Evolutionary conservation across 768 basidiomycete genomes (phyloP).

Genomic region (Pulveroboletus sp.): DNA sequence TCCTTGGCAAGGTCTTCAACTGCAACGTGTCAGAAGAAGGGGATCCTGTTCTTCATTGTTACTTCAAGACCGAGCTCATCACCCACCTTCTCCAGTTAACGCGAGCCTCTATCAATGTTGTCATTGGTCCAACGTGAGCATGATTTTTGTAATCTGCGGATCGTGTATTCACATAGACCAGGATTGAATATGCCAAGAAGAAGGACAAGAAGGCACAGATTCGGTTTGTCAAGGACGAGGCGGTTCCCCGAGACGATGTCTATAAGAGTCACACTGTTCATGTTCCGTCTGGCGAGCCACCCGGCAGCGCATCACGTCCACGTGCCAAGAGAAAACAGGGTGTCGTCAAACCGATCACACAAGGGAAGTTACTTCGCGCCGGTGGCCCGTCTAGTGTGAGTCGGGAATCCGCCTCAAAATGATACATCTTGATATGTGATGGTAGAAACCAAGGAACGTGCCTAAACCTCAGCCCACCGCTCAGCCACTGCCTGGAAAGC

Average conservation of each 20-base stretch:
- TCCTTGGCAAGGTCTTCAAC: constrained; percentile 64
- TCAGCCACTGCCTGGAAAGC: constrained; percentile 61
- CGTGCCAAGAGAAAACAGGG: constrained; percentile 86
- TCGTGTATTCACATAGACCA: constrained; percentile 33
- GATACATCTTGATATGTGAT: constrained; percentile 4
- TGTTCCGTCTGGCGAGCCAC: constrained; percentile 85
- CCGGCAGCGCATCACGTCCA: constrained; percentile 78
- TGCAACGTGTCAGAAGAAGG: constrained; percentile 83
- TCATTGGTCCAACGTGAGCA: constrained; percentile 75
- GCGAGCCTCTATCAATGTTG: constrained; percentile 67
- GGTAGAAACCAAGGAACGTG: constrained; percentile 42
- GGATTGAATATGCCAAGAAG: constrained; percentile 91
- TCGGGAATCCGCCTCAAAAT: neutral
- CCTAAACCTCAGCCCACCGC: constrained; percentile 39
- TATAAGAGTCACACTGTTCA: constrained; percentile 95
- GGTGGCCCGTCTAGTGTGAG: constrained; percentile 70
- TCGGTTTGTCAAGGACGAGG: constrained; percentile 88
- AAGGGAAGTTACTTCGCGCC: constrained; percentile 74
- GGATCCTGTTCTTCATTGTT: constrained; percentile 86
- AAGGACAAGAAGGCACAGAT: constrained; percentile 91
- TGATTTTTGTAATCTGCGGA: neutral
- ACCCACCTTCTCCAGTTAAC: constrained; percentile 81
- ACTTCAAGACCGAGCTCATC: constrained; percentile 94
- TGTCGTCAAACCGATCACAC: constrained; percentile 78
- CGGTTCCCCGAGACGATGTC: constrained; percentile 67